phyloP scores from a whole-genome alignment of 2,329 filamentous ascomycete species.

The Aspergillus sp. region DNA sequence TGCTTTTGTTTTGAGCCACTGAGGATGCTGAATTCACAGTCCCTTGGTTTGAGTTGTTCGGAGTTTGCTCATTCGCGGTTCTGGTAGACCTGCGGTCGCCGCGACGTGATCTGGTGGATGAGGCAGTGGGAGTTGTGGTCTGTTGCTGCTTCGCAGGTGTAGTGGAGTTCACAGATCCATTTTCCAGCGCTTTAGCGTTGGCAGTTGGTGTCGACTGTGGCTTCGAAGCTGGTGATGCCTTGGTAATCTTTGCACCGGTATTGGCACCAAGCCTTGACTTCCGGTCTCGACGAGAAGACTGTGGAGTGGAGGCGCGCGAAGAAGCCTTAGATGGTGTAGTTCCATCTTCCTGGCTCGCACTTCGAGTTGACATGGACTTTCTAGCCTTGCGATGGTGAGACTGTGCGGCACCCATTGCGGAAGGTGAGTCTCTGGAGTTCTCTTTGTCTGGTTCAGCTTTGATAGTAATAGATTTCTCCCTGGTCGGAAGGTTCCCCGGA shows the following conservation, averaged over 20 bases:
- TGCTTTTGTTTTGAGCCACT: neutral
- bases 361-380: constrained; percentile 20
- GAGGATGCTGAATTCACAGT: neutral
- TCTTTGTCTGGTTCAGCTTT: constrained; percentile 10
- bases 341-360: constrained; percentile 3
- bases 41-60: neutral
- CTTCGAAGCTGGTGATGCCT: constrained; percentile 3
- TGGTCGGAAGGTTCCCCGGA: constrained; percentile 9
- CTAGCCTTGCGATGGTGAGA: constrained; percentile 14
- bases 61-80: neutral
- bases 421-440: neutral
- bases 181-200: constrained; percentile 1
- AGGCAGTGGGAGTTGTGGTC: constrained; percentile 2
- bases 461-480: constrained; percentile 13
- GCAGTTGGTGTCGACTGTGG: neutral
- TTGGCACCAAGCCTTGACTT: constrained; percentile 10
- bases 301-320: constrained; percentile 13
- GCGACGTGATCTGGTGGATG: constrained; percentile 13
- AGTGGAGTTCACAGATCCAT: neutral
- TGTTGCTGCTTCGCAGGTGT: constrained; percentile 10
- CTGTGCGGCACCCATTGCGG: constrained; percentile 3
- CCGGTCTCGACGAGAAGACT: constrained; percentile 12
- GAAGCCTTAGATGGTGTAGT: constrained; percentile 4
- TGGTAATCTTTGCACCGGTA: constrained; percentile 4
- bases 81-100: constrained; percentile 13